Evolutionary conservation across 306 rosid genomes (phyloP), one percentile per base, ranked within the genome.

Genomic region (Lagenaria siceraria): DNA sequence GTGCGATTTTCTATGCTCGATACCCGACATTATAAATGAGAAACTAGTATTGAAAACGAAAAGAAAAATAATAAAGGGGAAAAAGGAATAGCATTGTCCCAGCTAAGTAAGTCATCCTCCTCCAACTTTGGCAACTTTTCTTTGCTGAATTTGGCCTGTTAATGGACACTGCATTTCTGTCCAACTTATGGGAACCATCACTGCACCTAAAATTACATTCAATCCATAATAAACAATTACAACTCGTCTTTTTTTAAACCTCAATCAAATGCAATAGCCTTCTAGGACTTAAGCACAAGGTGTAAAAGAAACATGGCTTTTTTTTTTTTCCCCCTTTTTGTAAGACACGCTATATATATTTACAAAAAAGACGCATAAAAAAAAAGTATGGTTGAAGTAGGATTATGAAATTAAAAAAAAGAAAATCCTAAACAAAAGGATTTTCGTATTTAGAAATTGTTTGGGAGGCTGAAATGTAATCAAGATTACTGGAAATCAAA

Each of bases 141-240:
- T 86, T 54, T 80, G 91, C 87, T 95, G 97, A 62, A 89, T 83
- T 89, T 95, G 97, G 77, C 90, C 96, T 6, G 97, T 90, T 56
- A 86, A 53, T 19, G 97, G 92, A 83, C 96, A 93, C 77, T 89
- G 93, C 98, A 93, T 91, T 86, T 93, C 93, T 10, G 97, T 91
- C 98, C 97, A 93, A 80, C 98, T 91, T 73, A 87, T 79, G 75
- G 99, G 96, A 72, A 92, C 87, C 97, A 92, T 88, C 17, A 87
- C 79, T 75, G 86, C 97, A 82, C 97, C 98, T 90, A 72, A 17
- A 17, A 27, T 24, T 8, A 49, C 76, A 72, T 72, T 71, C 58
- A 72, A 72, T 68, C 17, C 53, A 68, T 11, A 35, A 18, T 4
- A 15, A 4, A 66, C 33, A 14, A 12, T 68, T 42, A 12, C 1